A percentile compares a stretch with the other conserved stretches of the same genome.
Conservation (phyloP, 371 early-diverging fungal genomes). For the Rhizopus microsporus region DNA sequence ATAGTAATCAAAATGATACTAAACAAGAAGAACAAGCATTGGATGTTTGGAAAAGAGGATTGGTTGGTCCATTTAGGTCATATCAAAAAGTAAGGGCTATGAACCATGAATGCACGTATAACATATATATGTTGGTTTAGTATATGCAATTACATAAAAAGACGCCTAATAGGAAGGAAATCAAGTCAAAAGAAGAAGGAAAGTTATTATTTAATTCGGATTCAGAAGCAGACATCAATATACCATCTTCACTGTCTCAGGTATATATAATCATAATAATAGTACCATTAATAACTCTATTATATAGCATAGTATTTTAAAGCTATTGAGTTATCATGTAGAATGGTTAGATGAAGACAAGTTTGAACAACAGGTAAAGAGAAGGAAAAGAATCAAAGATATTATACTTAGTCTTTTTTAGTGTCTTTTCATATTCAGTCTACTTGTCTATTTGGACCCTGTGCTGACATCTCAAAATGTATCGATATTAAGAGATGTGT, state of each 20-base stretch:
- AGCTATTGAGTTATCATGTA: slow-evolving; percentile 23
- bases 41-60: slow-evolving; percentile 34
- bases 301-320: slow-evolving; percentile 25
- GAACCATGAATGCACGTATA: not conserved
- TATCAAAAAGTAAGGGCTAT: slow-evolving; percentile 29
- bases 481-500: slow-evolving; percentile 34
- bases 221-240: not conserved
- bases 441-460: slow-evolving; percentile 42
- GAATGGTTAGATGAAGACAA: slow-evolving; percentile 33
- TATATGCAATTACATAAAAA: slow-evolving; percentile 18
- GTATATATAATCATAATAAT: slow-evolving; percentile 1
- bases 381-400: not conserved
- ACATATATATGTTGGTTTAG: not conserved
- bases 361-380: slow-evolving; percentile 17
- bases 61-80: slow-evolving; percentile 23
- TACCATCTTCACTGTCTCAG: slow-evolving; percentile 24
- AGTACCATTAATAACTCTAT: too few relatives aligned
- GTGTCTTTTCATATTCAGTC: slow-evolving; percentile 35
- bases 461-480: slow-evolving; percentile 40
- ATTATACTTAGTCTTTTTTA: slow-evolving; percentile 3
- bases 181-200: slow-evolving; percentile 12
- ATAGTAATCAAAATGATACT: not conserved
- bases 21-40: slow-evolving; percentile 13
- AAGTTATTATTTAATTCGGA: slow-evolving; percentile 5
- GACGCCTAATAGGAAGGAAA: slow-evolving; percentile 12